Evolutionary conservation across 306 rosid genomes (phyloP), one percentile per base, ranked within the genome.

Genomic region (Citrullus colocynthis): DNA sequence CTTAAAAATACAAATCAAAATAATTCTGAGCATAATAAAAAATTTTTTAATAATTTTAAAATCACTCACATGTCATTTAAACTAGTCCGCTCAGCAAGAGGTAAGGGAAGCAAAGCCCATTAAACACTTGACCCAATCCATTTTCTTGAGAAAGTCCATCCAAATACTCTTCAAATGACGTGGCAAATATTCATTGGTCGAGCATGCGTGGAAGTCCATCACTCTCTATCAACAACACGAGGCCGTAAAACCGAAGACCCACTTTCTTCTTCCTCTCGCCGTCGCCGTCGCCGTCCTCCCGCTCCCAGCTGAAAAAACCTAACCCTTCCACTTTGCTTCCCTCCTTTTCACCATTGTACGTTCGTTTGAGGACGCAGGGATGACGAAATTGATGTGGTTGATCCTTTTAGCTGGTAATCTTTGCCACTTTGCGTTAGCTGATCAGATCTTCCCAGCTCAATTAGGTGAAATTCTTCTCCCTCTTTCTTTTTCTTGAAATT

Each of bases 371-470:
- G 4, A 0, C 42, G 34, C 21, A 32, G 28, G 73, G 21, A 94
- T 90, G 97, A 87, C 76, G 83, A 12, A 79, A 34, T 18, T 77
- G 2, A 18, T 86, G 48, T 58, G 76, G 61, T 71, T 89, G 65
- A 45, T 82, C 51, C 82, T 84, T 6, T 42, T 90, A 51, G 84
- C 78, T 13, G 69, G 15, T 71, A 2, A 2, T 75, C 54, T 85
- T 30, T 82, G 76, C 81, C 85, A 55, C 74, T 55, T 21, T 14
- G 85, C 78, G 64, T 84, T 85, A 1, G 86, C 95, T 30, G 92
- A 89, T 32, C 89, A 82, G 82, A 81, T 87, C 88, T 78, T 88
- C 89, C 85, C 91, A 36, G 86, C 88, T 80, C 87, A 87, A 21
- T 78, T 85, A 64, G 96, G 97, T 91, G 77, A 60, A 66, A 18